Percentiles rank a stretch among this genome's conserved stretches.
Evolutionary conservation across 1,284 basidiomycete genomes (phyloP).

Genomic region (Trichosporon asahii): DNA sequence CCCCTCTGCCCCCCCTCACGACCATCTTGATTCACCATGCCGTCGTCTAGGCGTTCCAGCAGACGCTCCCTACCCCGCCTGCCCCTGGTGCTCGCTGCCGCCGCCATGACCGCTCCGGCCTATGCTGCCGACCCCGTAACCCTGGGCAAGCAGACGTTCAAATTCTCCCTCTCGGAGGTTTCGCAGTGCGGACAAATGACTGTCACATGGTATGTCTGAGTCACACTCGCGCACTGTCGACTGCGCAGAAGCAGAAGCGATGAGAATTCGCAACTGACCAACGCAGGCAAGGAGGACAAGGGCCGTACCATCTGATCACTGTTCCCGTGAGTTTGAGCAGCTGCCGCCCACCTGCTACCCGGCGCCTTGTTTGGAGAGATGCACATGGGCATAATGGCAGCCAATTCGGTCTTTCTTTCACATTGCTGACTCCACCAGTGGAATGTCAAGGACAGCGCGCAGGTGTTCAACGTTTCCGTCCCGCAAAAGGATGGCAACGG

Average conservation of each 20-base stretch:
- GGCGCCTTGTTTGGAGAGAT: too few species aligned
- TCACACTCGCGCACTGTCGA: not conserved
- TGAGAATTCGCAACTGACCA: not conserved
- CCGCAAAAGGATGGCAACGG: constrained; percentile 18
- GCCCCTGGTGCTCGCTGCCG: not conserved
- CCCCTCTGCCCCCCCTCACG: not conserved
- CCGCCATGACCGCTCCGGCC: not conserved
- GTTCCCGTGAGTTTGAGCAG: not conserved
- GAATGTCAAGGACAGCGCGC: not conserved
- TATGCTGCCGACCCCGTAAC: not conserved
- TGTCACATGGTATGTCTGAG: not conserved
- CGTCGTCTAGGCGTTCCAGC: not conserved
- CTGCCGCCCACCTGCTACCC: not conserved
- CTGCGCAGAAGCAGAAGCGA: not conserved
- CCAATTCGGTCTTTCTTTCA: not conserved
- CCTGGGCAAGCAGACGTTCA: not conserved
- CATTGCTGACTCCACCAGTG: not conserved
- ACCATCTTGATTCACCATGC: not conserved
- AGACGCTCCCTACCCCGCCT: not conserved
- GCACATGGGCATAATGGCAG: too few species aligned
- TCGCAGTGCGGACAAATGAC: not conserved
- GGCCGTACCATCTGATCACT: not conserved
- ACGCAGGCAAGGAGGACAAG: constrained; percentile 1
- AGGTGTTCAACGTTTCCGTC: constrained; percentile 33
- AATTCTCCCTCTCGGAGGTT: not conserved